These are phyloP conservation scores for Fusarium redolens DNA, from an alignment of 2,329 filamentous ascomycete species.

Conservation along the genomic window DNA sequence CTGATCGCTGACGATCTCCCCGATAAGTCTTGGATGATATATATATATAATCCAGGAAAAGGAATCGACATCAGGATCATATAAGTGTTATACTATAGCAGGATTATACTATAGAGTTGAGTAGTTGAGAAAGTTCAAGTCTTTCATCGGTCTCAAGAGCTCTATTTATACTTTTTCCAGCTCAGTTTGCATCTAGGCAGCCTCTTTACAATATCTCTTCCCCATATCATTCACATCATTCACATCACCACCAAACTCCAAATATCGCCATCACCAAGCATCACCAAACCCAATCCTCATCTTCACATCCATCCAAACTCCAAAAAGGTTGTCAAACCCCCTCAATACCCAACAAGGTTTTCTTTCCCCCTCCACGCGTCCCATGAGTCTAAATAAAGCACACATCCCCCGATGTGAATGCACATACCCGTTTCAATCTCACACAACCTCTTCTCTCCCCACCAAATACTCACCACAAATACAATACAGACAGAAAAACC, in stretches of 20 bases:
- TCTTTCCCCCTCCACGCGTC: background rate
- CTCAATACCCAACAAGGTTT: background rate
- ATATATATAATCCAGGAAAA: background rate
- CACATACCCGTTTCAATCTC: constrained; percentile 12
- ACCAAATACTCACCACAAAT: background rate
- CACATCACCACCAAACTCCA: background rate
- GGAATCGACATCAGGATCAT: background rate
- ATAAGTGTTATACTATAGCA: background rate
- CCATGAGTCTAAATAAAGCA: background rate
- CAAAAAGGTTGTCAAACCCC: background rate
- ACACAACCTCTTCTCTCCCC: background rate
- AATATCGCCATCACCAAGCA: background rate
- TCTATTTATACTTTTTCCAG: background rate
- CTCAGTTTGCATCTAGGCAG: background rate
- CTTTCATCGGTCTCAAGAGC: background rate
- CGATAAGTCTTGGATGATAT: no score
- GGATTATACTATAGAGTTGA: background rate
- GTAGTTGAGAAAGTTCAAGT: background rate
- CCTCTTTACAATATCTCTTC: background rate
- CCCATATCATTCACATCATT: background rate
- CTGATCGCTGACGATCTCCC: no score
- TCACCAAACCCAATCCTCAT: background rate
- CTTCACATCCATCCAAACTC: background rate
- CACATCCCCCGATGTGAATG: constrained; percentile 1
- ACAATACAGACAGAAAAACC: background rate